Base-by-base conservation (phyloP, 352 stramenopile species). In the Pythium aquatile region DNA sequence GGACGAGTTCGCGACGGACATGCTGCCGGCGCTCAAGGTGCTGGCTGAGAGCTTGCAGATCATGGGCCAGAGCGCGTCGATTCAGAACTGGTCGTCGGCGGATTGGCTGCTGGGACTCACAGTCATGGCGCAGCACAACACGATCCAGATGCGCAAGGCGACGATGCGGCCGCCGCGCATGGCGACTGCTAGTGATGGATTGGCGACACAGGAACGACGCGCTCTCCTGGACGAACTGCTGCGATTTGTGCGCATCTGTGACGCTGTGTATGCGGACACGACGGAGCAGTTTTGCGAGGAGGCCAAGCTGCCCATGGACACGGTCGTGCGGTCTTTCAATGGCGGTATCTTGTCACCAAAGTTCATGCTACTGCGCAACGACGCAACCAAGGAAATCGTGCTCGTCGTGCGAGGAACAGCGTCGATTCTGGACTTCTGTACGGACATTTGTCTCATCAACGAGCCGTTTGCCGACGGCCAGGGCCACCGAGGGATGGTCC, bases 81-180 rank as follows among this genome's bases (percentile, higher is more conserved):
- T 93, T 47, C 74, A 76, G 55, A 88, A 79, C 64, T 92, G 81
- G 83, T 92, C 74, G 60, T 76, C 83, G 2, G 77, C 80, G 16
- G 86, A 94, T 55, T 94, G 86, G 86, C 78, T 94, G 60, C 74
- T 94, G 56, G 84, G 81, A 1, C 78, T 94, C 24, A 91, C 83
- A 68, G 81, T 93, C 48, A 65, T 93, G 32, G 78, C 82, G 29
- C 78, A 88, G 63, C 77, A 93, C 70, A 90, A 87, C 58, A 87
- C 79, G 55, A 64, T 73, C 16, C 69, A 78, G 54, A 75, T 73
- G 10, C 47, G 49, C 47, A 57, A 68, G 63, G 20, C 17, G 16
- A 49, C 13, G n/a, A 44, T 17, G 24, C 61, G 32, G 9, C 58
- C 63, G 55, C 65, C 59, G 59, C 65, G 62, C 6, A 17, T 61